phyloP scores from a whole-genome alignment of 164 flowering plant genomes.

The Berberis thunbergii region DNA sequence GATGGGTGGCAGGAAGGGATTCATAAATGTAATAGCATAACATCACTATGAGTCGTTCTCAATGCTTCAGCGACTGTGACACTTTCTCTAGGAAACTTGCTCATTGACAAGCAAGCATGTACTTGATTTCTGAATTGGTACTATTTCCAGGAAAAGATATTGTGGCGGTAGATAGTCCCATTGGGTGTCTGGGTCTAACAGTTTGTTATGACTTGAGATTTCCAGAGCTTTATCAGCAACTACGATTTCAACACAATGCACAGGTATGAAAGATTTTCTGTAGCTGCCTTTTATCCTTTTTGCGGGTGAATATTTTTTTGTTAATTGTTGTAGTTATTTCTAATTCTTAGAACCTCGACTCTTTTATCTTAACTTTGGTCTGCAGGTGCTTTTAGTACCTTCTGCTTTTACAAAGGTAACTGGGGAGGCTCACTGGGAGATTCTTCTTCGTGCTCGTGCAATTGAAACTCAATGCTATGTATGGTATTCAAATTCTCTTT shows the following conservation, averaged over 20 bases:
- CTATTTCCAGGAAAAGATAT: constrained; percentile 50
- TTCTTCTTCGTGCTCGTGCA: constrained; percentile 94
- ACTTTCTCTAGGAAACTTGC: no score
- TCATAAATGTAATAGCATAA: no score
- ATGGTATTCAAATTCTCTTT: constrained; percentile 12
- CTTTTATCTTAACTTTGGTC: not conserved
- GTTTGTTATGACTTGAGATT: constrained; percentile 98
- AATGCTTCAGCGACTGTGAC: no score
- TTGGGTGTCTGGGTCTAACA: constrained; percentile 83
- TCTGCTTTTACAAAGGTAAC: constrained; percentile 83
- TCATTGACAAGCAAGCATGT: no score
- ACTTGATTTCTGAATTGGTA: not conserved
- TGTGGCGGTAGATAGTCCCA: constrained; percentile 67
- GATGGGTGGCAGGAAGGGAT: no score
- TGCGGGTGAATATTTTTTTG: no score
- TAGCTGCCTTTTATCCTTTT: not conserved
- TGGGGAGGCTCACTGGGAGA: constrained; percentile 94
- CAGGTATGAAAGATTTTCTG: constrained; percentile 33
- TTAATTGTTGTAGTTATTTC: not conserved
- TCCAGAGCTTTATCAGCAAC: constrained; percentile 77
- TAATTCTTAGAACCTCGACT: not conserved
- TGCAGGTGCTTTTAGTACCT: constrained; percentile 78
- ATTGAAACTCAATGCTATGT: constrained; percentile 96
- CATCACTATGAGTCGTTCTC: no score
- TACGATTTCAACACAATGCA: constrained; percentile 72